Evolutionary conservation across 1,284 basidiomycete genomes (phyloP), one percentile per base, ranked within the genome.

Genomic region (Neolentinus lepideus): DNA sequence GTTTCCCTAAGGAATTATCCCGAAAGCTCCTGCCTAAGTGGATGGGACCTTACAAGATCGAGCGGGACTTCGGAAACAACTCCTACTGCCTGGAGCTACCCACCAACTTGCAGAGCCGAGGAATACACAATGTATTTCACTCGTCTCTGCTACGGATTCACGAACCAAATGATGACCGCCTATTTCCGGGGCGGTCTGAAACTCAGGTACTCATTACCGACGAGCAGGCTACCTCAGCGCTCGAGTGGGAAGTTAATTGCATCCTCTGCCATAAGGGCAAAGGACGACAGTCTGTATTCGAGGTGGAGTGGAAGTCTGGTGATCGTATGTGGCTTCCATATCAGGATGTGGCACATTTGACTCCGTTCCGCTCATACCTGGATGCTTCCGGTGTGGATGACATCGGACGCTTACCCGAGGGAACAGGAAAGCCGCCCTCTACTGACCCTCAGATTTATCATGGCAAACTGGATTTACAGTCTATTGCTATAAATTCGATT

Each of bases 11-110:
- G 38, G 66, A 67, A 1, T 53, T 56, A 0, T 61, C 68, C 0
- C 26, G 63, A 0, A 75, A 75, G 52, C 57, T 75, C 0, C 50
- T 60, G 0, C 73, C 70, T 0, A 75, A 72, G 43, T 76, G 58
- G 35, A 65, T 72, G 27, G 63, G 70, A 0, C 69, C 70, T 0
- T 73, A 67, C 54, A 35, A 52, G 6, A 63, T 72, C 2, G 9
- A 57, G 0, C 54, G 59, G 16, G 66, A 69, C 53, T 66, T 62
- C 31, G 19, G 53, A 0, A 69, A 69, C 36, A 61, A 66, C 6
- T 66, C 67, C 0, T 73, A 61, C 53, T 22, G 57, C 8, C 19
- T 70, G 2, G 63, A 71, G 16, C 51, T 71, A 24, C 66, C 68
- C 3, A 2, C 52, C 2, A 54, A 62, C 4, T 45, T 73, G 10